Conservation (phyloP, 106 monocot genomes). For the Hemerocallis citrina region DNA sequence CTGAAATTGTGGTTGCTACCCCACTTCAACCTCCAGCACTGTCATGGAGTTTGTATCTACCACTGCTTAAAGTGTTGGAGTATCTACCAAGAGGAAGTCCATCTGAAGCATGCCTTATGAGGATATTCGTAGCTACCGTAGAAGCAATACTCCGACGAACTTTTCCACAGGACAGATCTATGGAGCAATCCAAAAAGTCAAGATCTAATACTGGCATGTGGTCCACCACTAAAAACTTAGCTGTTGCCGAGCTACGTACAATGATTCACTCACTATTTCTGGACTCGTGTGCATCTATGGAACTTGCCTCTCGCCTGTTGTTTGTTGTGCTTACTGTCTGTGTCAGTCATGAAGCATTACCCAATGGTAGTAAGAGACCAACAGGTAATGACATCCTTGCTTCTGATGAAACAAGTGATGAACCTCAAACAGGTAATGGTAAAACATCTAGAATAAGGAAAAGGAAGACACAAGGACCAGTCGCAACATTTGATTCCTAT, state of each 20-base stretch:
- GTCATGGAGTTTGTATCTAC: slow-evolving; percentile 78
- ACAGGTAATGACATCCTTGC: slow-evolving; percentile 32
- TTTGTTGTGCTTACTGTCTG: slow-evolving; percentile 94
- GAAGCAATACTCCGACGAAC: slow-evolving; percentile 81
- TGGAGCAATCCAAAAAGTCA: slow-evolving; percentile 42
- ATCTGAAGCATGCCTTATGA: slow-evolving; percentile 92
- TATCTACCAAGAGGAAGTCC: slow-evolving; percentile 87
- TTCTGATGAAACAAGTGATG: slow-evolving; percentile 30
- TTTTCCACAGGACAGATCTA: slow-evolving; percentile 51
- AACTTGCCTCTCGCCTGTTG: slow-evolving; percentile 71
- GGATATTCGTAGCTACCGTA: slow-evolving; percentile 87
- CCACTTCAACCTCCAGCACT: slow-evolving; percentile 82
- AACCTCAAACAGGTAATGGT: slow-evolving; percentile 29
- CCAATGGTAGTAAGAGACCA: slow-evolving; percentile 84
- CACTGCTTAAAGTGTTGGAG: slow-evolving; percentile 81
- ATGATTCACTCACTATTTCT: slow-evolving; percentile 91
- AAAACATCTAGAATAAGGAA: slow-evolving; percentile 26
- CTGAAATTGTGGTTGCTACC: slow-evolving; percentile 85
- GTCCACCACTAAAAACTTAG: slow-evolving; percentile 65
- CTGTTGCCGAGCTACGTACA: slow-evolving; percentile 79
- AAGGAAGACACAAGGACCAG: slow-evolving; percentile 78
- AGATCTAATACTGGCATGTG: slow-evolving; percentile 33
- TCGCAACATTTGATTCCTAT: slow-evolving; percentile 94
- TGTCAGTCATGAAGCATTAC: slow-evolving; percentile 76
- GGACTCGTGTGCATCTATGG: slow-evolving; percentile 87